Percentiles rank a stretch among this genome's conserved stretches.
Evolutionary conservation across 768 basidiomycete species (phyloP).

Genomic region (Mycena vulgaris): DNA sequence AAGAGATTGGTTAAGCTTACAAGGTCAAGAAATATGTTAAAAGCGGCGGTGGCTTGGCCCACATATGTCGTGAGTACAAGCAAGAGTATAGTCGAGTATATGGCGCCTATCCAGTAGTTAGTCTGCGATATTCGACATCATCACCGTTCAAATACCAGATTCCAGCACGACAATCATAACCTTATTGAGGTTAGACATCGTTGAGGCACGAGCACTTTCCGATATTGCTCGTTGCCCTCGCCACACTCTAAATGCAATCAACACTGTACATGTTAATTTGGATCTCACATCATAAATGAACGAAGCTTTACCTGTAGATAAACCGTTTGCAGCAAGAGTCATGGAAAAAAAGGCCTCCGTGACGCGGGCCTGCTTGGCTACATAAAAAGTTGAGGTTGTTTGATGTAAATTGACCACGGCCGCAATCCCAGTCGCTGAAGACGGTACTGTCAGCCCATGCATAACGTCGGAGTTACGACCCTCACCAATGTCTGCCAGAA

Average conservation of each 20-base stretch:
- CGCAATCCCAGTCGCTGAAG: neutral
- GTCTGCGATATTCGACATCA: neutral
- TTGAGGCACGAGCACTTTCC: neutral
- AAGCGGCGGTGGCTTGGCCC: neutral
- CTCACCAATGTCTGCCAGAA: neutral
- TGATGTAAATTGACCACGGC: neutral
- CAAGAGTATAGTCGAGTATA: neutral
- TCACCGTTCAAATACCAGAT: neutral
- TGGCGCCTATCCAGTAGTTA: neutral
- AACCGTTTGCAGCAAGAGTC: neutral
- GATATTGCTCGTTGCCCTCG: neutral
- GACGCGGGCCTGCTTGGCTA: neutral
- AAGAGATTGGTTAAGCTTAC: neutral
- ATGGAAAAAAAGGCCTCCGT: neutral
- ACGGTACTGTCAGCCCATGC: neutral
- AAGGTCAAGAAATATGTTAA: neutral
- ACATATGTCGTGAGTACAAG: neutral
- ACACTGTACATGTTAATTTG: neutral
- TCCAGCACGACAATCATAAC: neutral
- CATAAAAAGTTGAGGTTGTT: neutral
- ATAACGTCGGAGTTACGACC: neutral
- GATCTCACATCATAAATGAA: neutral
- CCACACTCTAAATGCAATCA: conserved; percentile 1
- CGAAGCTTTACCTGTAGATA: neutral
- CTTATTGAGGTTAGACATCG: neutral